Conservation (phyloP, 2,329 filamentous ascomycete species). For the Hymenoscyphus albidus region DNA sequence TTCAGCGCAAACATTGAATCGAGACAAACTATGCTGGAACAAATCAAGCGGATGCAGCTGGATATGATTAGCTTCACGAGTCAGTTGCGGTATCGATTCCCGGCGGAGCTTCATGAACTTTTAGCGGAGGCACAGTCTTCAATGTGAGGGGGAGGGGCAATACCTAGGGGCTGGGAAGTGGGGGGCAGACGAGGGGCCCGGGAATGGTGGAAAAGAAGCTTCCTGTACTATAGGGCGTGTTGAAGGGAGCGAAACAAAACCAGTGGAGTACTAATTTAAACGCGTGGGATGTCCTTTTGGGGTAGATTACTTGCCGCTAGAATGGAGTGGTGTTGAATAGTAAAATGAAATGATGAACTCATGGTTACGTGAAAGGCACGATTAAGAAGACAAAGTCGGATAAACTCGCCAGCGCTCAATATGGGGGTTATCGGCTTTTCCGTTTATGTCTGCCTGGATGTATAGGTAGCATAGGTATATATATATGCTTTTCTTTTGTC, state of each 20-base stretch:
- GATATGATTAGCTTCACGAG: conserved; percentile 94
- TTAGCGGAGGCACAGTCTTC: conserved; percentile 62
- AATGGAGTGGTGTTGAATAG: conserved; percentile 1
- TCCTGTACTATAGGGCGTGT: conserved; percentile 1
- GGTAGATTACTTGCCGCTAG: neutral
- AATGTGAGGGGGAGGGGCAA: conserved; percentile 10
- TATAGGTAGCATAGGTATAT: too few species aligned
- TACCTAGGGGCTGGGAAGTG: neutral
- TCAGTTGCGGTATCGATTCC: conserved; percentile 85
- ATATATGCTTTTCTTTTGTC: too few species aligned
- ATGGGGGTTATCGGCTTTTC: too few species aligned
- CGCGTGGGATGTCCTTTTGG: conserved; percentile 1
- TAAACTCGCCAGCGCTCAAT: too few species aligned
- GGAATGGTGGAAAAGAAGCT: neutral
- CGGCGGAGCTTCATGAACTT: conserved; percentile 81
- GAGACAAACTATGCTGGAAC: conserved; percentile 60
- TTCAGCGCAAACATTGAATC: conserved; percentile 72
- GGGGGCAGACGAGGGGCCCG: neutral
- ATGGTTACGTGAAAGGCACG: neutral
- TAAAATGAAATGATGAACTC: conserved; percentile 1
- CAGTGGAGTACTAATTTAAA: conserved; percentile 1
- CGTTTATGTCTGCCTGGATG: too few species aligned
- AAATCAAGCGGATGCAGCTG: conserved; percentile 74
- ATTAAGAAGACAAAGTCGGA: too few species aligned
- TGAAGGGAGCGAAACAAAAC: neutral